Evolutionary conservation across 1,139 yeast species (phyloP), one percentile per base, ranked within the genome.

Genomic region (Sugiyamaella paludigena): DNA sequence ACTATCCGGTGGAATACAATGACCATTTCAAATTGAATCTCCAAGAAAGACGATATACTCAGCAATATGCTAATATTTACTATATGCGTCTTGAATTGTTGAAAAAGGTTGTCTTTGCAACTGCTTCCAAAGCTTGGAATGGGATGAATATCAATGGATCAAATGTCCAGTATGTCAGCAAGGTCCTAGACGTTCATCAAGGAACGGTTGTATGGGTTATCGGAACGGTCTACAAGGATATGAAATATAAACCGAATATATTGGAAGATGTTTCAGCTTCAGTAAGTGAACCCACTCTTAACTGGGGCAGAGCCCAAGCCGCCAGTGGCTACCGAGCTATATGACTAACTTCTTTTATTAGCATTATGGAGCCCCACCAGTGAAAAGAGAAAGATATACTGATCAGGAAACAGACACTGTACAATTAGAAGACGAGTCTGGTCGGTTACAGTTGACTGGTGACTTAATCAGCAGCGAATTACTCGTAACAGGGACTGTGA

Each of bases 391-490:
- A 40, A 69, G 76, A 29, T 83, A 81, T 53, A 71, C 76, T 27
- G 84, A 78, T 54, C 75, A 80, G 0, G 78, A 75, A 1, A 72
- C 81, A 16, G 87, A 82, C 58, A 76, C 73, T 52, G 37, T 40
- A n/a, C 34, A 35, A 12, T 66, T 94, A 39, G 98, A 92, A 66
- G 98, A 94, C 67, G 98, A 91, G 62, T 83, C 92, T 45, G 98
- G 99, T 4, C 74, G 99, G 43, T 84, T 95, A 9, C 67, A 81
- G 28, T 70, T 92, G 30, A 81, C 79, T 43, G 95, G 95, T 30
- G 84, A 80, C 32, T 73, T 77, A 15, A 70, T 83, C 44, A 72
- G 75, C 2, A 40, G 50, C 9, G 59, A 70, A 58, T 58, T 79
- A 65, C 71, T 92, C 33, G 95, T 91, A 0, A 91, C 98, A 0